Percentiles rank a stretch among this genome's conserved stretches.
phyloP scores from a whole-genome alignment of 2,329 filamentous ascomycete species.

The Aspergillus fijiensis region DNA sequence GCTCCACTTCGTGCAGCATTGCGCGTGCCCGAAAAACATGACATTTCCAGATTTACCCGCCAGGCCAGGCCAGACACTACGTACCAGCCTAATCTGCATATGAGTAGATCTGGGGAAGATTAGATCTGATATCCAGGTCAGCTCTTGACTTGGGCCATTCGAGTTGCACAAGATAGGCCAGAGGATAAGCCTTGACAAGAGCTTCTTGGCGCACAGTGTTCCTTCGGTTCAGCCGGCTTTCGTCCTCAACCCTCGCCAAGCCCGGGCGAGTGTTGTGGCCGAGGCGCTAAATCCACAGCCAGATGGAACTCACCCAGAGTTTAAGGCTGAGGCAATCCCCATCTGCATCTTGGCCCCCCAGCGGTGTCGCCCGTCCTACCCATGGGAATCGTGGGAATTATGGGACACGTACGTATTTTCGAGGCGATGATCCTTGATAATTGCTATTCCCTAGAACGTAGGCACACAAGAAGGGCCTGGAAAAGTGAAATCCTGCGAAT shows the following conservation, averaged over 20 bases:
- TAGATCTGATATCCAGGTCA: neutral
- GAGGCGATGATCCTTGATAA: slow-evolving; percentile 1
- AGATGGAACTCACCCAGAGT: slow-evolving; percentile 7
- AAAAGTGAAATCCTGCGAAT: neutral
- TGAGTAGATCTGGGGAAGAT: neutral
- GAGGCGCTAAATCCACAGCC: slow-evolving; percentile 4
- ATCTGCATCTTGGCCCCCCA: neutral
- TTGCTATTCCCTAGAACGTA: neutral
- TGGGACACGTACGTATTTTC: slow-evolving; percentile 6
- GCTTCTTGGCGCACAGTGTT: neutral
- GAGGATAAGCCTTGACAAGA: slow-evolving; percentile 4
- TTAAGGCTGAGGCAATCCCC: slow-evolving; percentile 8
- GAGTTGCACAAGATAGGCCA: neutral
- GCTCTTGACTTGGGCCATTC: neutral
- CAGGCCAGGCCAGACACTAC: neutral
- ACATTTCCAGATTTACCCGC: neutral
- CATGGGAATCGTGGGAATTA: neutral
- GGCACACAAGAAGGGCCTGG: neutral
- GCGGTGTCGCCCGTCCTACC: neutral
- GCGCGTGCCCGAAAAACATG: neutral
- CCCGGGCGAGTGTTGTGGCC: slow-evolving; percentile 2
- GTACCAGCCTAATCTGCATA: neutral
- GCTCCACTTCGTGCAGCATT: neutral
- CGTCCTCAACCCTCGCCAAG: neutral
- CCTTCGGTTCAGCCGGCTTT: slow-evolving; percentile 2